Conservation (phyloP, 805 yeast species). For the Yarrowia sp. region DNA sequence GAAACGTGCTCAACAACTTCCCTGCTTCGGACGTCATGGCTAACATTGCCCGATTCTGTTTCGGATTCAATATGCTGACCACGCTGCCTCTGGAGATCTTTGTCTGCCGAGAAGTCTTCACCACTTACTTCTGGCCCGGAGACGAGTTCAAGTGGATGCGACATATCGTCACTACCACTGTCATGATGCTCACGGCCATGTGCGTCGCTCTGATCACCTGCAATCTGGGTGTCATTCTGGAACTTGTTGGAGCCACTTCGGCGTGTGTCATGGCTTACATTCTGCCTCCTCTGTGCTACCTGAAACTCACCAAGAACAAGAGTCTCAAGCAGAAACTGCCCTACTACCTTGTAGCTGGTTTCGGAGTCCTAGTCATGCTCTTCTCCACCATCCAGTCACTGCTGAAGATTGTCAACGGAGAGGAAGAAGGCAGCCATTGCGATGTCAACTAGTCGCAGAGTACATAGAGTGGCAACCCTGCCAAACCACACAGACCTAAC, state of each 20-base stretch:
- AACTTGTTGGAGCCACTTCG: slow-evolving; percentile 89
- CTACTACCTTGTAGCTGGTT: slow-evolving; percentile 62
- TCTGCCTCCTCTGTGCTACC: slow-evolving; percentile 83
- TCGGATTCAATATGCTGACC: slow-evolving; percentile 90
- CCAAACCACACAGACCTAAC: not conserved
- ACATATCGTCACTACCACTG: slow-evolving; percentile 71
- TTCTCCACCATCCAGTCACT: slow-evolving; percentile 82
- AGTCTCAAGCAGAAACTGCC: slow-evolving; percentile 60
- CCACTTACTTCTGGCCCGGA: slow-evolving; percentile 60
- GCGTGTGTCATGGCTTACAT: slow-evolving; percentile 94
- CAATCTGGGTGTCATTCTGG: slow-evolving; percentile 86
- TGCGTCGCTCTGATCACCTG: slow-evolving; percentile 79
- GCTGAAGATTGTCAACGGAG: slow-evolving; percentile 53
- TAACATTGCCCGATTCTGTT: slow-evolving; percentile 87
- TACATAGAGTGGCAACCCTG: no score
- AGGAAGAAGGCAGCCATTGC: slow-evolving; percentile 48
- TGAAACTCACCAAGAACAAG: slow-evolving; percentile 63
- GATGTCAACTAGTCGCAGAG: slow-evolving; percentile 2
- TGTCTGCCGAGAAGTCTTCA: slow-evolving; percentile 86
- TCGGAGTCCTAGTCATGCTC: slow-evolving; percentile 80
- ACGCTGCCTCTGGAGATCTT: slow-evolving; percentile 90
- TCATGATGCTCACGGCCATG: slow-evolving; percentile 73
- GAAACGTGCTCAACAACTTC: slow-evolving; percentile 88
- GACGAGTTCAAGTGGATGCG: slow-evolving; percentile 47
- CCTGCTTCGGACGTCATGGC: slow-evolving; percentile 74